A percentile compares a stretch with the other conserved stretches of the same genome.
These are phyloP conservation scores for Trichoderma gracile DNA, from an alignment of 2,329 filamentous ascomycete species.

Conservation along the genomic window DNA sequence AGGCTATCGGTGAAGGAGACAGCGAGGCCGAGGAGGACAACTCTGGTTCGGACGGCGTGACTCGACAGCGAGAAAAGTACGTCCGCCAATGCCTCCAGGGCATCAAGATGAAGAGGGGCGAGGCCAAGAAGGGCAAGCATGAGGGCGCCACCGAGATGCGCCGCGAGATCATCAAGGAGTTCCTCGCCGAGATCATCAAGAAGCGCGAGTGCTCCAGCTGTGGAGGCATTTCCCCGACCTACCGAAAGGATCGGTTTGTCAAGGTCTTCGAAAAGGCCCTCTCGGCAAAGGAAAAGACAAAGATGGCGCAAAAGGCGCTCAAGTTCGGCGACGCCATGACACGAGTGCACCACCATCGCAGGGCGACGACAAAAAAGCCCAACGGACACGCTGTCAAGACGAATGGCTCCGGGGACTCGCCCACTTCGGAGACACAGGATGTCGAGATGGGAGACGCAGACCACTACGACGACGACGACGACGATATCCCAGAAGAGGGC, in stretches of 20 bases:
- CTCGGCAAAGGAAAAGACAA: conserved; percentile 69
- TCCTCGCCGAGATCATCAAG: conserved; percentile 71
- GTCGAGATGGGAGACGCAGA: conserved; percentile 39
- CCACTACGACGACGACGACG: background rate
- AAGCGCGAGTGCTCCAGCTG: conserved; percentile 68
- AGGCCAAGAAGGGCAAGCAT: conserved; percentile 68
- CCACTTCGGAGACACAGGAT: conserved; percentile 45
- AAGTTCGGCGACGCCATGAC: conserved; percentile 70
- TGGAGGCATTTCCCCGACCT: conserved; percentile 73
- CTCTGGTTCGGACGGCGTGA: conserved; percentile 52
- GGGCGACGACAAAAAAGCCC: conserved; percentile 45
- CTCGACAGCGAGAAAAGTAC: conserved; percentile 61
- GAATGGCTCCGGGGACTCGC: conserved; percentile 45
- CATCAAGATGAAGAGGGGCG: conserved; percentile 52
- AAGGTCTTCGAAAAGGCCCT: conserved; percentile 91
- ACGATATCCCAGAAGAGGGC: conserved; percentile 1
- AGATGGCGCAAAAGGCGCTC: conserved; percentile 71
- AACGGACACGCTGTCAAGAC: conserved; percentile 65
- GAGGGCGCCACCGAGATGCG: conserved; percentile 80
- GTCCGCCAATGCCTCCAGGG: conserved; percentile 70
- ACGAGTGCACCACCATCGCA: conserved; percentile 34
- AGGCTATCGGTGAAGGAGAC: conserved; percentile 46
- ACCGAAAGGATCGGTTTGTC: conserved; percentile 84
- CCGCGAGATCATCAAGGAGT: conserved; percentile 74
- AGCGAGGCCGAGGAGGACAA: conserved; percentile 67